Conservation (phyloP, 2,329 filamentous ascomycete species). For the Phaeosphaeriaceae sp. region DNA sequence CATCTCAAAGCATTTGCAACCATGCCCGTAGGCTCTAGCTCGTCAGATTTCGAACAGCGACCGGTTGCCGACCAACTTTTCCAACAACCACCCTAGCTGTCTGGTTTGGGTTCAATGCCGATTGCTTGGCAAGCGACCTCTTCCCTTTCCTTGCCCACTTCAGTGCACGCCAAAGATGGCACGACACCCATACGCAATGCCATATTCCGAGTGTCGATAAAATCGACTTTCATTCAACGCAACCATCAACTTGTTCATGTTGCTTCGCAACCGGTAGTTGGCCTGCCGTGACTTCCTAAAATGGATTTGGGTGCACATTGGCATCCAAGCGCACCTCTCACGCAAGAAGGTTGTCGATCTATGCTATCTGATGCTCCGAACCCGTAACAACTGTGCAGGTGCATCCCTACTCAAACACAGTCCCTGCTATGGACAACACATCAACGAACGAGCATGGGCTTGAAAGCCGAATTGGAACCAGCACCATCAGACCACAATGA, state of each 20-base stretch:
- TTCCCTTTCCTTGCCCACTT: not conserved
- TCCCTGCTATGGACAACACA: not conserved
- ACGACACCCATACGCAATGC: not conserved
- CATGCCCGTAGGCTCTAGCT: not conserved
- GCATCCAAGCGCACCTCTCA: conserved; percentile 16
- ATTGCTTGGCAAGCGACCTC: not conserved
- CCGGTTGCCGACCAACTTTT: not conserved
- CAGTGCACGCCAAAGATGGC: not conserved
- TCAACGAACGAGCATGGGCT: conserved; percentile 11
- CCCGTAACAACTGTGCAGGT: conserved; percentile 12
- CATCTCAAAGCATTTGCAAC: no score
- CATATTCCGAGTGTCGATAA: no score
- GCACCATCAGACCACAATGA: conserved; percentile 22
- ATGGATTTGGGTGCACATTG: conserved; percentile 22
- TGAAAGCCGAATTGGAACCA: conserved; percentile 10
- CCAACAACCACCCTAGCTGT: not conserved
- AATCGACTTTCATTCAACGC: not conserved
- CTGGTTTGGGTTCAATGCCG: not conserved
- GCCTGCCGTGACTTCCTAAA: conserved; percentile 38
- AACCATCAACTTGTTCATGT: not conserved
- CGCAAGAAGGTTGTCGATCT: conserved; percentile 6
- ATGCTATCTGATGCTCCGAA: conserved; percentile 10
- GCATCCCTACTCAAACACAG: conserved; percentile 3
- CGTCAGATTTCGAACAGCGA: not conserved
- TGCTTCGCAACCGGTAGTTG: conserved; percentile 1